Percentiles rank a stretch among this genome's conserved stretches.
phyloP scores from a whole-genome alignment of 495 filamentous ascomycete species.

The Articulospora tetracladia region DNA sequence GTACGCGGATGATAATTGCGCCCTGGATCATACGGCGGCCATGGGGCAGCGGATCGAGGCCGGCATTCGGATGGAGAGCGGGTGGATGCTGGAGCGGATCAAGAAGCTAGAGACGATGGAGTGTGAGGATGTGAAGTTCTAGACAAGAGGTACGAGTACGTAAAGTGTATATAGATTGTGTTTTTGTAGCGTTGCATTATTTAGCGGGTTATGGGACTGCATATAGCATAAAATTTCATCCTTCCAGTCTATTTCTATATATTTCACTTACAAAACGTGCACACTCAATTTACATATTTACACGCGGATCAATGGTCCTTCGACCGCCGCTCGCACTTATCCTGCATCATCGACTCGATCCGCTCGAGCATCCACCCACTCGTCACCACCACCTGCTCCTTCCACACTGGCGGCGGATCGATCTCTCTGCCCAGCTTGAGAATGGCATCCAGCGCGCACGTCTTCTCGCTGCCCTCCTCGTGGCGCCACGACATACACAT shows the following conservation, averaged over 20 bases:
- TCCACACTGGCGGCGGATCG: not conserved
- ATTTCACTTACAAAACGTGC: not conserved
- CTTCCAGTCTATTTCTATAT: not conserved
- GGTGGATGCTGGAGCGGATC: slow-evolving; percentile 13
- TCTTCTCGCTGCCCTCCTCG: not conserved
- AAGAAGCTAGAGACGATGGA: not conserved
- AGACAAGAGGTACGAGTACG: not conserved
- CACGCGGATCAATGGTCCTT: too few species aligned
- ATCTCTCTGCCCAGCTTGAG: not conserved
- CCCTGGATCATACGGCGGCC: slow-evolving; percentile 10
- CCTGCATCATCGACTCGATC: not conserved
- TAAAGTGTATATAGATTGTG: not conserved
- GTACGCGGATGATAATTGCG: slow-evolving; percentile 9
- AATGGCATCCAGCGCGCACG: not conserved
- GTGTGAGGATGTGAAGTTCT: slow-evolving; percentile 7
- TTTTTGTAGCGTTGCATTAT: not conserved
- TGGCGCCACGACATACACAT: not conserved
- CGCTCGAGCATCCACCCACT: not conserved
- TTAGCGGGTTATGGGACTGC: not conserved
- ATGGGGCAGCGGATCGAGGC: slow-evolving; percentile 10
- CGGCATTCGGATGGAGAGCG: slow-evolving; percentile 14
- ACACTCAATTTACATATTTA: not conserved
- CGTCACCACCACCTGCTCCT: not conserved
- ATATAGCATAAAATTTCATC: not conserved
- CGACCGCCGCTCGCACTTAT: not conserved